These are phyloP conservation scores for Thinopyrum obtusiflorum DNA, from an alignment of 202 grass and related monocot genomes.

Conservation along the genomic window DNA sequence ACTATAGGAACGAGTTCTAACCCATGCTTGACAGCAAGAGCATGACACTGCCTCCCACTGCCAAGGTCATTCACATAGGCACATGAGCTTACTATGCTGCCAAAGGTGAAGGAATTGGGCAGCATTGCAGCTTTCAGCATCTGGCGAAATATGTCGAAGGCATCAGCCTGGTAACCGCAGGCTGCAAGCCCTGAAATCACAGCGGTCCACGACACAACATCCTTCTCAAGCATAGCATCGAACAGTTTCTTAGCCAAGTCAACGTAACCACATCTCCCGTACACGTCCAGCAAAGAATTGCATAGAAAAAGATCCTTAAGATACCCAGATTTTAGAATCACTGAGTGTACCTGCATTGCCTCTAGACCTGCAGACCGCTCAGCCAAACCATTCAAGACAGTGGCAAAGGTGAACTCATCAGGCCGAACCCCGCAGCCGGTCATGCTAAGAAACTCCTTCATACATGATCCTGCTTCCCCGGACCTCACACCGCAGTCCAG, in stretches of 20 bases:
- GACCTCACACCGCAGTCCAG: slow-evolving; percentile 1
- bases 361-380: background rate
- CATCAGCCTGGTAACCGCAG: slow-evolving; percentile 9
- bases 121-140: slow-evolving; percentile 20
- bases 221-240: slow-evolving; percentile 27
- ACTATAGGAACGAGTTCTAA: slow-evolving; percentile 26
- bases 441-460: slow-evolving; percentile 21
- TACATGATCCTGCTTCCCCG: slow-evolving; percentile 4
- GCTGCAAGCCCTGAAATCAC: slow-evolving; percentile 28
- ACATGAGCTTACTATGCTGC: slow-evolving; percentile 27
- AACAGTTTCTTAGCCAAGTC: slow-evolving; percentile 30
- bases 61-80: slow-evolving; percentile 8
- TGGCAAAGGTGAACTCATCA: slow-evolving; percentile 45
- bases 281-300: slow-evolving; percentile 49
- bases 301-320: slow-evolving; percentile 27
- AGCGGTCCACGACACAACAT: slow-evolving; percentile 36
- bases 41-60: slow-evolving; percentile 36
- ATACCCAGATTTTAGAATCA: slow-evolving; percentile 31
- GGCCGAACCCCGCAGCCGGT: background rate
- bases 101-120: slow-evolving; percentile 50
- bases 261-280: slow-evolving; percentile 30
- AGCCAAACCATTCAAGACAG: slow-evolving; percentile 27
- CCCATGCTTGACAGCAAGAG: slow-evolving; percentile 40
- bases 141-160: slow-evolving; percentile 25
- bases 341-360: slow-evolving; percentile 37